phyloP scores from a whole-genome alignment of 139 green algal species.

The Tetradesmus lagerheimii region DNA sequence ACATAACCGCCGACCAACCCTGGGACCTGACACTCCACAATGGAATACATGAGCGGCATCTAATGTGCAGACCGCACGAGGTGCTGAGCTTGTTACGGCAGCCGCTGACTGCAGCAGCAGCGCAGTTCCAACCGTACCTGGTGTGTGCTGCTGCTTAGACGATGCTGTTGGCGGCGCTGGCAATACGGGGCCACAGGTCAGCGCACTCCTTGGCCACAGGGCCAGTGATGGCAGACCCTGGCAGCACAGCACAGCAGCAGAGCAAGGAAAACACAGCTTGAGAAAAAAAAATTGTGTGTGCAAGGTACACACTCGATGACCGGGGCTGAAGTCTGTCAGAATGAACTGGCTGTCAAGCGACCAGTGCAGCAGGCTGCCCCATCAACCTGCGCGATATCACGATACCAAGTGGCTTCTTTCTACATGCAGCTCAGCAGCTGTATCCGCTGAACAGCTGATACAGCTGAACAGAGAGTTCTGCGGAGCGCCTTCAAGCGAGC shows the following conservation, averaged over 20 bases:
- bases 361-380: background rate
- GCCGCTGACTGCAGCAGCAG: background rate
- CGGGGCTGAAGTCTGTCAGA: too few species aligned
- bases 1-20: too few species aligned
- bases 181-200: slow-evolving; percentile 99
- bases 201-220: slow-evolving; percentile 99
- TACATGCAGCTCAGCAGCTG: background rate
- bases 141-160: slow-evolving; percentile 75
- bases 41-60: too few species aligned
- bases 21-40: too few species aligned
- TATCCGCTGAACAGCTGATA: too few species aligned
- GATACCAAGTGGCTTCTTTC: background rate
- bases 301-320: too few species aligned
- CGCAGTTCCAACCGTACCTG: background rate
- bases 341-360: background rate
- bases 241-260: background rate
- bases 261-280: background rate
- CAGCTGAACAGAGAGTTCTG: background rate
- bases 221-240: slow-evolving; percentile 98
- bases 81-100: too few species aligned
- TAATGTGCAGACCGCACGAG: too few species aligned
- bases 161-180: slow-evolving; percentile 98
- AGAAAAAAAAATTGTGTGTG: too few species aligned
- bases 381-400: too few species aligned
- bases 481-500: background rate